Evolutionary conservation across 164 flowering plant species (phyloP), one percentile per base, ranked within the genome.

Genomic region (Vitis rupestris): DNA sequence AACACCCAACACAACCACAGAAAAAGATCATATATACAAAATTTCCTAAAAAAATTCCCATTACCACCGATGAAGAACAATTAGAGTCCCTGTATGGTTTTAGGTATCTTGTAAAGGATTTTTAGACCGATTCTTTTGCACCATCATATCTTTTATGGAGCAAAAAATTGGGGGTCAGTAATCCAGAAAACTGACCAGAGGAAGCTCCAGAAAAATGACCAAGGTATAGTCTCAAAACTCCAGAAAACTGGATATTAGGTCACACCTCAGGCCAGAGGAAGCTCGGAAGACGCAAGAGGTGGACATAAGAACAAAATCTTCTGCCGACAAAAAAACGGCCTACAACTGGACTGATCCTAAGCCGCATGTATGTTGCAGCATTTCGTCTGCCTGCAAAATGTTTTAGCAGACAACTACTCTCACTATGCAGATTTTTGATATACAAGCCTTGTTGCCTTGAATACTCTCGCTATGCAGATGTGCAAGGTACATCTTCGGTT

Each of bases 401-500:
- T 44, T 14, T 15, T 13, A 47, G 11, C 10, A 44, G 44, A 47
- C 16, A 15, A 16, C 10, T 57, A 3, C 44, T 37, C 44, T 37
- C 44, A 37, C 44, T 37, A 55, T 48, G 92, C 92, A 29, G 92
- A 88, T 44, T 23, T 23, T 23, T 23, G 27, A 23, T 23, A 23
- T 23, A 23, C 27, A 23, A 23, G 27, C 27, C 27, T 23, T 23
- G 27, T 23, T 23, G 27, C 27, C 23, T 19, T 1, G 23, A 19
- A 23, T 23, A 0, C 27, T 61, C 63, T 64, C 27, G 27, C 71
- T 75, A 88, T 44, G 92, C 92, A 29, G 92, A 88, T 44, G 81
- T 81, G 65, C 79, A 64, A 6, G 83, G 88, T 48, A 88, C 16
- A 57, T 86, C 93, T 63, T 84, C 85, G 13, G 80, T 44, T 15